Evolutionary conservation across 768 basidiomycete species (phyloP).

Genomic region (Cyclocybe cylindracea): DNA sequence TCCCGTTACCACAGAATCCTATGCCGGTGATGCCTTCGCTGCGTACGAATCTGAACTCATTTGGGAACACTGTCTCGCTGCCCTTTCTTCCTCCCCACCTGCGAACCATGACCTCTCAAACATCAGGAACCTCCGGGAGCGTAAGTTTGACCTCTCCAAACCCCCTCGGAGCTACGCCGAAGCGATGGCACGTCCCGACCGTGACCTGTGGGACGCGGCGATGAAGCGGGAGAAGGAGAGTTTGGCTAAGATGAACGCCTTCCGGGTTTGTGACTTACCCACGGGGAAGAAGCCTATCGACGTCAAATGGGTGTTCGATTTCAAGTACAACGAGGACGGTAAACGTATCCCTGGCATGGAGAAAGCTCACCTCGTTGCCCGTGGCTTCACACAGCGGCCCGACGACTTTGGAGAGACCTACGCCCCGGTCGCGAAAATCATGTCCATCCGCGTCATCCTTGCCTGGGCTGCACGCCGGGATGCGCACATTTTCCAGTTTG

Average conservation of each 20-base stretch:
- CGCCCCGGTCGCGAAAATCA: conserved; percentile 26
- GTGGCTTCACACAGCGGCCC: no score
- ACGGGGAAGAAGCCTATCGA: conserved; percentile 26
- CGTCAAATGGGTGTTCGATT: conserved; percentile 32
- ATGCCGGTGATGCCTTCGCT: no score
- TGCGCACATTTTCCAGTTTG: conserved; percentile 21
- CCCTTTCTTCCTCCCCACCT: not conserved
- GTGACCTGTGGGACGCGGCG: conserved; percentile 18
- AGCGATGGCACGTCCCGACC: no score
- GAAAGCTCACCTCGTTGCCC: no score
- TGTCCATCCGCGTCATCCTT: conserved; percentile 22
- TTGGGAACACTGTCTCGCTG: no score
- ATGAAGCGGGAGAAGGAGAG: conserved; percentile 23
- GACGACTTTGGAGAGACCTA: conserved; percentile 37
- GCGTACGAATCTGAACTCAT: no score
- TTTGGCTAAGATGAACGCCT: conserved; percentile 23
- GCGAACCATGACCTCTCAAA: conserved; percentile 14
- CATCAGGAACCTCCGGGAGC: conserved; percentile 13
- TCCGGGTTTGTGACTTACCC: conserved; percentile 21
- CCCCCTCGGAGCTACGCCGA: no score
- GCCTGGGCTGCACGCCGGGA: conserved; percentile 22
- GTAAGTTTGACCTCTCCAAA: no score
- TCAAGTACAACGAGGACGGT: conserved; percentile 39
- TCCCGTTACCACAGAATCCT: no score
- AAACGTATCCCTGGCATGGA: no score